Evolutionary conservation across 495 filamentous ascomycete genomes (phyloP), one percentile per base, ranked within the genome.

Genomic region (Neurospora discreta): DNA sequence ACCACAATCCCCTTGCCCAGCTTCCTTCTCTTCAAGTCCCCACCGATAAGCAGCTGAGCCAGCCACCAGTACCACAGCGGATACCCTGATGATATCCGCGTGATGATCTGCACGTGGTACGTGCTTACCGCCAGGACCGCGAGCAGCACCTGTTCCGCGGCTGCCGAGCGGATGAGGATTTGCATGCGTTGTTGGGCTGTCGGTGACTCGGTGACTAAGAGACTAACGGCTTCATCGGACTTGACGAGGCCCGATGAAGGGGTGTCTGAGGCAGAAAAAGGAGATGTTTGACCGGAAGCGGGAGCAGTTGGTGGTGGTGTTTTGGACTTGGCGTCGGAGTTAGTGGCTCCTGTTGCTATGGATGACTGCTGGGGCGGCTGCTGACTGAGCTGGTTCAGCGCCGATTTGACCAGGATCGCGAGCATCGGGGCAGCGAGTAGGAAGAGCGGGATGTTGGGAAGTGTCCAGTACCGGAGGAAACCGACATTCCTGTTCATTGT

Each of bases 51-150:
- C 84, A 18, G 33, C 26, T 43, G 76, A 5, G 84, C 89, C 44
- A 94, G 65, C 84, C 90, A 95, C 88, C 91, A 91, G 78, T 97
- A 94, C 93, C 93, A 97, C 36, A 98, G 76, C 39, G 93, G 91
- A 80, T 93, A 98, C 1, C 91, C 93, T 0, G 94, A 97, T 3
- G 92, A 90, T 18, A 99, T 89, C 39, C 95, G 86, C 43, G 90
- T 95, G 73, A 98, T 90, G 71, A 98, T 96, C 80, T 99, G 95
- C 15, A 97, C 91, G 74, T 99, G 95, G 74, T 95, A 96, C 68
- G 80, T 91, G 10, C 90, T 91, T 36, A 94, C 75, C 9, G 93
- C 92, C 6, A 60, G 79, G 13, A 87, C 73, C 0, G 91, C 89
- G 39, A 99, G 81, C 3, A 94, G 43, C 3, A 93, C 79, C 79